These are phyloP conservation scores for Bertia moriformis DNA, from an alignment of 2,329 filamentous ascomycete genomes.

Conservation along the genomic window DNA sequence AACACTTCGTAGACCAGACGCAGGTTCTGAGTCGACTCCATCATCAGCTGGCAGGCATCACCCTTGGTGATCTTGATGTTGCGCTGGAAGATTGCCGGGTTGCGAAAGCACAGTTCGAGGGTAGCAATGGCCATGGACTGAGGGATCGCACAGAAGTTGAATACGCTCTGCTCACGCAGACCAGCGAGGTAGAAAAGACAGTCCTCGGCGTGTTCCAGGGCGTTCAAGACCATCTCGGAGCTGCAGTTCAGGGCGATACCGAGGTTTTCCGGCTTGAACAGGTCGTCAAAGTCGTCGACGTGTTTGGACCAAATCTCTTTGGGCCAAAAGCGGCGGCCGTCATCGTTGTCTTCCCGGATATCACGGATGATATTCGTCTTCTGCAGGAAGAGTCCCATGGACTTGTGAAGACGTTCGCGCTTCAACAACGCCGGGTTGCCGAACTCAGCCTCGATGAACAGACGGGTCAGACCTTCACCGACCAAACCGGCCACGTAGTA, in stretches of 20 bases:
- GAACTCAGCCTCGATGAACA: constrained; percentile 3
- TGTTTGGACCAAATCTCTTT: constrained; percentile 95
- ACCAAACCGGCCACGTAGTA: constrained; percentile 5
- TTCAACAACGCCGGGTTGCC: constrained; percentile 2
- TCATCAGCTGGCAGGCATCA: constrained; percentile 81
- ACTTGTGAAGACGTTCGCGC: constrained; percentile 56
- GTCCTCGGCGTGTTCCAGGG: constrained; percentile 2
- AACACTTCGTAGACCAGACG: constrained; percentile 70
- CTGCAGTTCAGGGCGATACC: constrained; percentile 69
- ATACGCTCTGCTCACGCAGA: constrained; percentile 5
- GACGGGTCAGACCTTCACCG: constrained; percentile 5
- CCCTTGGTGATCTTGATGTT: constrained; percentile 52
- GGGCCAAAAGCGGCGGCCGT: constrained; percentile 84
- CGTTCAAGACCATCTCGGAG: constrained; percentile 60
- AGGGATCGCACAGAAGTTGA: constrained; percentile 6
- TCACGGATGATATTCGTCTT: constrained; percentile 99
- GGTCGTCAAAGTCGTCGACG: constrained; percentile 74
- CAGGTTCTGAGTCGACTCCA: constrained; percentile 82
- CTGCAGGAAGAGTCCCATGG: constrained; percentile 94
- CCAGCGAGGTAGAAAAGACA: constrained; percentile 27
- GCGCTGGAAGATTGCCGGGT: constrained; percentile 4
- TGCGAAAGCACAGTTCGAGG: constrained; percentile 4
- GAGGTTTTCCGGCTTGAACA: constrained; percentile 70
- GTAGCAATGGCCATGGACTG: constrained; percentile 5
- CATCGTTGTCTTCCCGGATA: constrained; percentile 74